Evolutionary conservation across 345 rosid species (phyloP).

Genomic region (Eucalyptus victrix): DNA sequence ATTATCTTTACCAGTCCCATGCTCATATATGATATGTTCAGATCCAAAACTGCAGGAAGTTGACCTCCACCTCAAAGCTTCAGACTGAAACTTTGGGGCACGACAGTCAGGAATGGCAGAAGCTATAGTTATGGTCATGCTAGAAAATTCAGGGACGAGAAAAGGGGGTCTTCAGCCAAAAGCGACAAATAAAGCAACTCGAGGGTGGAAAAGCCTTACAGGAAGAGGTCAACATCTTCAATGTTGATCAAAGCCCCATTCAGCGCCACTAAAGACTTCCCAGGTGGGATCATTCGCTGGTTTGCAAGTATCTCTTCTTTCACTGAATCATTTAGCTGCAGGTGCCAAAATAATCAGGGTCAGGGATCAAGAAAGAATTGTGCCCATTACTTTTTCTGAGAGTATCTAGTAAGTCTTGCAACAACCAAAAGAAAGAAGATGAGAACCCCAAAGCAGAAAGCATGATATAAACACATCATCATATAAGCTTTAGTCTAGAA

Average conservation of each 20-base stretch:
- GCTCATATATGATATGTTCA: neutral
- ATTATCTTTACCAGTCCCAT: neutral
- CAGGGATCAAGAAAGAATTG: neutral
- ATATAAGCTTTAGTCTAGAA: neutral
- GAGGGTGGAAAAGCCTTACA: conserved; percentile 40
- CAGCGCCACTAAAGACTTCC: conserved; percentile 91
- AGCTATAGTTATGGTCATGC: neutral
- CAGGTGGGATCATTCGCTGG: conserved; percentile 93
- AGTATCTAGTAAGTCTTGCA: neutral
- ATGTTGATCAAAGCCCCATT: conserved; percentile 95
- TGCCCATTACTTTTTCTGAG: neutral
- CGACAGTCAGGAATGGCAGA: neutral
- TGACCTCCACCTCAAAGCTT: neutral
- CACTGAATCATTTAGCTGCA: conserved; percentile 78
- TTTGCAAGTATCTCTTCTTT: conserved; percentile 93
- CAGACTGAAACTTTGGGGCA: neutral
- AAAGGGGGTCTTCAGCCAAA: neutral
- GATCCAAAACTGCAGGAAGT: neutral
- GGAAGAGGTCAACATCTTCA: conserved; percentile 90
- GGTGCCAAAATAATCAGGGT: neutral
- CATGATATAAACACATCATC: neutral
- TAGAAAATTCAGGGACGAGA: neutral
- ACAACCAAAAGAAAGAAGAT: neutral
- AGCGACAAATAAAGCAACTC: neutral
- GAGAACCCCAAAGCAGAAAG: neutral